Conservation (phyloP, 2,329 filamentous ascomycete species). For the Beauveria rudraprayagi region DNA sequence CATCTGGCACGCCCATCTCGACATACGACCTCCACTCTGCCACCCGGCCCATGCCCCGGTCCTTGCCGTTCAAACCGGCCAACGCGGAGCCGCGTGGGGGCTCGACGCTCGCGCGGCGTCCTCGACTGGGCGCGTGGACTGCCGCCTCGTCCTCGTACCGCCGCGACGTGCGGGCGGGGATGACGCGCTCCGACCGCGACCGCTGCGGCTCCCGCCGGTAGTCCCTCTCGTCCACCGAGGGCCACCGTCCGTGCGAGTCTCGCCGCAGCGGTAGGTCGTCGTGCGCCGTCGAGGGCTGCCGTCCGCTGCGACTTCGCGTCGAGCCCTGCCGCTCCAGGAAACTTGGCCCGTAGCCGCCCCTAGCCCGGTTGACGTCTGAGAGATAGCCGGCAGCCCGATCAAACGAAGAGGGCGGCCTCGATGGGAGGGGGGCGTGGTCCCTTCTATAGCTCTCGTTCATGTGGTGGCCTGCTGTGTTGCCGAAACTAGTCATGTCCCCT, state of each 20-base stretch:
- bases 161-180: conserved; percentile 1
- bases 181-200: conserved; percentile 6
- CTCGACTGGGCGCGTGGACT: conserved; percentile 21
- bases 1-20: conserved; percentile 33
- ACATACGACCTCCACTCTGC: conserved; percentile 42
- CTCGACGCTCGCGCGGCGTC: conserved; percentile 19
- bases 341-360: conserved; percentile 32
- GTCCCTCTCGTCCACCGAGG: background rate
- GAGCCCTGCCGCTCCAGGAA: conserved; percentile 44
- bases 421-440: conserved; percentile 10
- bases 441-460: conserved; percentile 52
- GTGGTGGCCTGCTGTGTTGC: conserved; percentile 48
- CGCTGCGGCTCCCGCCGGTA: background rate
- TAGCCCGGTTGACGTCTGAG: conserved; percentile 33
- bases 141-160: conserved; percentile 26
- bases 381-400: conserved; percentile 34
- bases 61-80: conserved; percentile 39
- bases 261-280: background rate
- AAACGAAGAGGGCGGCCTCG: conserved; percentile 17
- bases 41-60: conserved; percentile 39
- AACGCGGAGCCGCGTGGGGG: conserved; percentile 34
- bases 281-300: background rate
- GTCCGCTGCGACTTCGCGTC: conserved; percentile 26
- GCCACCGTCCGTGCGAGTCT: background rate
- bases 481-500: conserved; percentile 34